phyloP scores from a whole-genome alignment of 805 yeast genomes.

The Sugiyamaella lignohabitans region DNA sequence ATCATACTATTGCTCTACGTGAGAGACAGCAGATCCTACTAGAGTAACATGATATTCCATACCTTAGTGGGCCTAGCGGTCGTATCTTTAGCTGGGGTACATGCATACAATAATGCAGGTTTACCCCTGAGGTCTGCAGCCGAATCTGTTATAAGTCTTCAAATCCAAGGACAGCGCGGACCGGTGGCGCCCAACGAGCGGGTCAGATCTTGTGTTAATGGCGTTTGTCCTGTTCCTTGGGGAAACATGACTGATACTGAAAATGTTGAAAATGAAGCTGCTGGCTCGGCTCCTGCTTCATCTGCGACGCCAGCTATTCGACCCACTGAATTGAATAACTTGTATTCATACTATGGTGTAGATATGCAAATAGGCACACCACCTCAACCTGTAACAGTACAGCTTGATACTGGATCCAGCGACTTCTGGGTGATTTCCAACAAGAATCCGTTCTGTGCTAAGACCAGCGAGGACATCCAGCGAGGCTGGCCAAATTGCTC shows the following conservation, averaged over 20 bases:
- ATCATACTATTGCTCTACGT: too few species aligned
- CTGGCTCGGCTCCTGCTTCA: too few species aligned
- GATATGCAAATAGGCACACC: slow-evolving; percentile 46
- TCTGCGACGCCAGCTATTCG: not conserved
- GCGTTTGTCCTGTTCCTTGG: not conserved
- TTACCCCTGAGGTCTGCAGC: too few species aligned
- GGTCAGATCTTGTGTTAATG: not conserved
- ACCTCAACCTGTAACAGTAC: slow-evolving; percentile 43
- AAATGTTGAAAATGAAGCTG: too few species aligned
- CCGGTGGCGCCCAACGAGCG: not conserved
- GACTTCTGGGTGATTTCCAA: slow-evolving; percentile 32
- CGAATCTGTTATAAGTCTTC: too few species aligned
- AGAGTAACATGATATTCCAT: too few species aligned
- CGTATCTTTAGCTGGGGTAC: too few species aligned
- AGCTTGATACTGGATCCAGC: slow-evolving; percentile 63
- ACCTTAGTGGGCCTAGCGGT: too few species aligned
- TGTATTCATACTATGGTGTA: slow-evolving; percentile 8
- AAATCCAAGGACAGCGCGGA: not conserved
- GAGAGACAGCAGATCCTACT: too few species aligned
- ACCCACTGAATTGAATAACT: not conserved
- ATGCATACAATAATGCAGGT: too few species aligned
- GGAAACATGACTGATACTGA: not conserved
- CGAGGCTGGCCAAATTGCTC: not conserved
- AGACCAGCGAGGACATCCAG: not conserved
- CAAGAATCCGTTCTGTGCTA: slow-evolving; percentile 43